phyloP scores from a whole-genome alignment of 805 yeast species.

The Wickerhamiella azyma region DNA sequence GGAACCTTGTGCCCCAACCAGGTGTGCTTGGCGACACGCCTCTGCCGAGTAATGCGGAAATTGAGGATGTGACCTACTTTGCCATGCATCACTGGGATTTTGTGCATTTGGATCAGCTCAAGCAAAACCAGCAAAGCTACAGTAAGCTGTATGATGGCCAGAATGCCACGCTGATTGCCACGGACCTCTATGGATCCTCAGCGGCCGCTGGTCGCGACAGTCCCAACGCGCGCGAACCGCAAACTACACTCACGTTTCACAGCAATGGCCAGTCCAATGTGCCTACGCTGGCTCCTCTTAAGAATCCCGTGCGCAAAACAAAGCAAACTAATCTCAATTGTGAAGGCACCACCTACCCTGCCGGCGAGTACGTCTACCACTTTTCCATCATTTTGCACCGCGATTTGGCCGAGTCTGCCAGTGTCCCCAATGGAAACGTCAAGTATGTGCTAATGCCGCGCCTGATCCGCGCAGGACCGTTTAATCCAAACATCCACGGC shows the following conservation, averaged over 20 bases:
- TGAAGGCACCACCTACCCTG: slow-evolving; percentile 34
- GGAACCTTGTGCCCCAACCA: slow-evolving; percentile 60
- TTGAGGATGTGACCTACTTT: slow-evolving; percentile 22
- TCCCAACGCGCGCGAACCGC: slow-evolving; percentile 7
- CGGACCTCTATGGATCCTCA: slow-evolving; percentile 26
- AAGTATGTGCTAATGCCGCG: slow-evolving; percentile 45
- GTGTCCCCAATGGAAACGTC: slow-evolving; percentile 63
- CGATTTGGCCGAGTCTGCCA: slow-evolving; percentile 58
- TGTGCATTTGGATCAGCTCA: slow-evolving; percentile 20
- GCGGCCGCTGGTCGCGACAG: slow-evolving; percentile 16
- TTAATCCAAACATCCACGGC: slow-evolving; percentile 54
- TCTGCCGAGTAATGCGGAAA: slow-evolving; percentile 21
- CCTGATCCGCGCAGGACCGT: slow-evolving; percentile 57
- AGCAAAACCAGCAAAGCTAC: slow-evolving; percentile 12
- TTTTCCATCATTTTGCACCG: slow-evolving; percentile 71
- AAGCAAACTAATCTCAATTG: slow-evolving; percentile 11
- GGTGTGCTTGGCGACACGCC: slow-evolving; percentile 19
- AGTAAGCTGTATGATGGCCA: slow-evolving; percentile 13
- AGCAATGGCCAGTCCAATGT: slow-evolving; percentile 1
- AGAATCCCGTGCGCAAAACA: slow-evolving; percentile 16
- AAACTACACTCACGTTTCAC: slow-evolving; percentile 3
- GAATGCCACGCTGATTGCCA: slow-evolving; percentile 20
- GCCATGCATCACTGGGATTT: slow-evolving; percentile 27
- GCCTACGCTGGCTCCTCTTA: slow-evolving; percentile 17
- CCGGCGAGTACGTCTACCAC: slow-evolving; percentile 74